Evolutionary conservation across 208 protist species (phyloP).

Genomic region (Leptomonas pyrrhocoris): DNA sequence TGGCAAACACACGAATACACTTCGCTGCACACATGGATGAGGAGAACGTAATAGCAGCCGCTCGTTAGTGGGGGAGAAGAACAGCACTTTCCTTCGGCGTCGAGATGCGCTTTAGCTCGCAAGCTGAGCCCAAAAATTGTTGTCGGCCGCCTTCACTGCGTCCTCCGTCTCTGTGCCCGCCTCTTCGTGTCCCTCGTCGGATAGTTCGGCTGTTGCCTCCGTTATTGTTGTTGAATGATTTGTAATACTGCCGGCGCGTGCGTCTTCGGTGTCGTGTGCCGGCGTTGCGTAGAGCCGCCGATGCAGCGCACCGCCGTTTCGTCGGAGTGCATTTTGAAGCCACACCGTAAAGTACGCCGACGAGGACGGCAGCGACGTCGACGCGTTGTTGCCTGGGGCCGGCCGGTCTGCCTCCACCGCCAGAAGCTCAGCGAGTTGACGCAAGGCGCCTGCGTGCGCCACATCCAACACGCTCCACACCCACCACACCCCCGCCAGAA

Average conservation of each 20-base stretch:
- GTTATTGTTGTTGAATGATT: not conserved
- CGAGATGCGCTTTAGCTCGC: slow-evolving; percentile 19
- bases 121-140: slow-evolving; percentile 44
- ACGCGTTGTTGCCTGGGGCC: not conserved
- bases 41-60: not conserved
- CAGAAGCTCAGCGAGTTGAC: slow-evolving; percentile 10
- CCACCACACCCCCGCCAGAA: slow-evolving; percentile 36
- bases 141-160: not conserved
- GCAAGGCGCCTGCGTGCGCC: slow-evolving; percentile 6
- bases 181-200: not conserved
- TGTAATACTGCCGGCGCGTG: not conserved
- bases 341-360: slow-evolving; percentile 17
- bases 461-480: slow-evolving; percentile 38
- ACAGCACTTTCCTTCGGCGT: too few relatives aligned
- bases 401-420: not conserved
- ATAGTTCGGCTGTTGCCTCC: not conserved
- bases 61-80: not conserved
- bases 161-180: too few relatives aligned
- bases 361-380: not conserved
- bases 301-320: slow-evolving; percentile 9
- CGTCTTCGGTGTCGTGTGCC: not conserved
- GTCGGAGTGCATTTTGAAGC: slow-evolving; percentile 12
- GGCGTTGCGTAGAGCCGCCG: slow-evolving; percentile 16
- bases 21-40: not conserved
- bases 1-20: too few relatives aligned